Evolutionary conservation across 176 grass and related monocot species (phyloP).

Genomic region (Elymus sibiricus): DNA sequence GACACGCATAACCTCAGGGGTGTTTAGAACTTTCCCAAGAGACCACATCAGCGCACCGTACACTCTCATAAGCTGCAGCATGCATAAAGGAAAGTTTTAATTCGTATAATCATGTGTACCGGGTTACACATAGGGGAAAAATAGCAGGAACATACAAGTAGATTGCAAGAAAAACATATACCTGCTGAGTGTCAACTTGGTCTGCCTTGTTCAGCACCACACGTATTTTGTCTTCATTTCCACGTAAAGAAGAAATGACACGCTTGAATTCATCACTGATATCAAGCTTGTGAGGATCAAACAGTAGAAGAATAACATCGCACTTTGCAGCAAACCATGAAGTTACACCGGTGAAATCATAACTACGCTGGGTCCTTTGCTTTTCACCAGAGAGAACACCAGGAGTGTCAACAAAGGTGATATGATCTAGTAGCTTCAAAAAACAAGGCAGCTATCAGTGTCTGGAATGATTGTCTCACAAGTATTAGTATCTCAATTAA

Average conservation of each 20-base stretch:
- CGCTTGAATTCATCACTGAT: slow-evolving; percentile 91
- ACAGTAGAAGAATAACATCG: slow-evolving; percentile 87
- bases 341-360: slow-evolving; percentile 85
- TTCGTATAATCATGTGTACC: background rate
- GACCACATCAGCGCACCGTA: slow-evolving; percentile 97
- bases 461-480: background rate
- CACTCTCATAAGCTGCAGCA: slow-evolving; percentile 94
- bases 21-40: slow-evolving; percentile 90
- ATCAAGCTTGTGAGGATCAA: slow-evolving; percentile 91
- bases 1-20: slow-evolving; percentile 88
- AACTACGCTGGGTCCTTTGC: slow-evolving; percentile 81
- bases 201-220: slow-evolving; percentile 86
- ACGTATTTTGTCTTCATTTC: slow-evolving; percentile 86
- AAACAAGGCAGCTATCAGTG: slow-evolving; percentile 13
- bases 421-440: slow-evolving; percentile 81
- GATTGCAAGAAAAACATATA: slow-evolving; percentile 18
- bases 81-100: background rate
- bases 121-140: background rate
- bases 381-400: slow-evolving; percentile 93
- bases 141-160: background rate
- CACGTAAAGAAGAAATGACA: slow-evolving; percentile 71
- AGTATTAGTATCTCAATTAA: background rate
- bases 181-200: slow-evolving; percentile 96
- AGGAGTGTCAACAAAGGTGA: slow-evolving; percentile 89
- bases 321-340: slow-evolving; percentile 92